phyloP scores from a whole-genome alignment of 2,329 filamentous ascomycete species.

The Dothistroma pini region DNA sequence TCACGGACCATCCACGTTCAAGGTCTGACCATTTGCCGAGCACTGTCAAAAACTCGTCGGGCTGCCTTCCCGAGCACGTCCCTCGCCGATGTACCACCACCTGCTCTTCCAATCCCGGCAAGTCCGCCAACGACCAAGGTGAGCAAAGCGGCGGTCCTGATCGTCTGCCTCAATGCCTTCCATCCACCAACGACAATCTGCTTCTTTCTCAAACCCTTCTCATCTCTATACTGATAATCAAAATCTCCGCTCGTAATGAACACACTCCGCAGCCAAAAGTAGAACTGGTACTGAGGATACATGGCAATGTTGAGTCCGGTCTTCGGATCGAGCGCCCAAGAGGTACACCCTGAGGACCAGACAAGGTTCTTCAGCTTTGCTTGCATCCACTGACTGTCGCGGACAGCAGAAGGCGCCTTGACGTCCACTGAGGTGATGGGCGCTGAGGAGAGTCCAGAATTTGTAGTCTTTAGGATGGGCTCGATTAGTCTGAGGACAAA shows the following conservation, averaged over 20 bases:
- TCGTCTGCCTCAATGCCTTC: constrained; percentile 14
- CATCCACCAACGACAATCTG: constrained; percentile 25
- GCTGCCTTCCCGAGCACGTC: background rate
- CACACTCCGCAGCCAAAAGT: constrained; percentile 48
- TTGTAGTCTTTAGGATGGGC: constrained; percentile 39
- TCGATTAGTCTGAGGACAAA: constrained; percentile 43
- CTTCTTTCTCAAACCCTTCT: constrained; percentile 14
- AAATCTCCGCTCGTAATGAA: constrained; percentile 37
- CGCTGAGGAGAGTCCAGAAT: constrained; percentile 29
- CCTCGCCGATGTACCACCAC: background rate
- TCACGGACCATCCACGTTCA: background rate
- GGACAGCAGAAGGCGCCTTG: constrained; percentile 34
- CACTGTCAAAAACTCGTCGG: background rate
- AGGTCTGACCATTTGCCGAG: background rate
- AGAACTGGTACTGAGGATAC: constrained; percentile 52
- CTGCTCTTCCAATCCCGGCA: constrained; percentile 13
- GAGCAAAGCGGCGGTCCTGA: constrained; percentile 6
- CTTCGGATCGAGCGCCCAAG: constrained; percentile 50
- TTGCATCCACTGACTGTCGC: constrained; percentile 42
- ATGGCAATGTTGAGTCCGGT: constrained; percentile 51
- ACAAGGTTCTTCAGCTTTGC: constrained; percentile 43
- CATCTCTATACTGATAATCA: constrained; percentile 20
- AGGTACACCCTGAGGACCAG: constrained; percentile 50
- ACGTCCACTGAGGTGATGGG: constrained; percentile 36
- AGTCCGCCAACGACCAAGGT: constrained; percentile 8